Percentiles rank a stretch among this genome's conserved stretches.
phyloP scores from a whole-genome alignment of 768 basidiomycete species.

The Suillus plorans region DNA sequence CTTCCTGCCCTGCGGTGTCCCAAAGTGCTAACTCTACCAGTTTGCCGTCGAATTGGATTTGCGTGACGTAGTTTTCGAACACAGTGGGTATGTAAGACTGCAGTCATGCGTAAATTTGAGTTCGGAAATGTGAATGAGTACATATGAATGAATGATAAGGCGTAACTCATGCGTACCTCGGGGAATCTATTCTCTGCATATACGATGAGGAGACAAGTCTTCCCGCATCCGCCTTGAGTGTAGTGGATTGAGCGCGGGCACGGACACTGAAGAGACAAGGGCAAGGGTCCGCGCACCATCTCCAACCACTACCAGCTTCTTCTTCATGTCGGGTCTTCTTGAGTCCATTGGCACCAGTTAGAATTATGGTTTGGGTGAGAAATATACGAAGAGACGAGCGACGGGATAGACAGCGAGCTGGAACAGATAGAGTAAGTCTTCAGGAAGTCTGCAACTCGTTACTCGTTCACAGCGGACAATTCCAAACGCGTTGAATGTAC shows the following conservation, averaged over 20 bases:
- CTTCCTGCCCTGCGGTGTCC: slow-evolving; percentile 98
- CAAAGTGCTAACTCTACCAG: slow-evolving; percentile 94
- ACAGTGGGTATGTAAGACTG: slow-evolving; percentile 93
- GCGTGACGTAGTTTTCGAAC: slow-evolving; percentile 92
- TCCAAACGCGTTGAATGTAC: slow-evolving; percentile 1
- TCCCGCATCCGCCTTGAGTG: slow-evolving; percentile 74
- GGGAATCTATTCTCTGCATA: slow-evolving; percentile 97
- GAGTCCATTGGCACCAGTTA: slow-evolving; percentile 23
- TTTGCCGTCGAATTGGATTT: slow-evolving; percentile 84
- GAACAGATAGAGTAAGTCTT: background rate
- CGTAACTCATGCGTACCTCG: slow-evolving; percentile 58
- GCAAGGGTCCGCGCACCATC: slow-evolving; percentile 59
- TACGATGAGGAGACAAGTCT: slow-evolving; percentile 95
- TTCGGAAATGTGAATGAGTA: slow-evolving; percentile 2
- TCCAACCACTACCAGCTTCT: slow-evolving; percentile 86
- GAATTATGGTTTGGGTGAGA: background rate
- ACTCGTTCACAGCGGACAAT: background rate
- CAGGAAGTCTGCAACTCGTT: background rate
- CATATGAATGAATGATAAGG: slow-evolving; percentile 6
- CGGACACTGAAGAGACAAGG: slow-evolving; percentile 20
- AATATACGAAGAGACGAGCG: background rate
- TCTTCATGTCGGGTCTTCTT: slow-evolving; percentile 76
- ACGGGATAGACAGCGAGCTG: background rate
- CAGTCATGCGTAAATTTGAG: slow-evolving; percentile 1
- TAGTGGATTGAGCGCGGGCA: slow-evolving; percentile 25